Conservation (phyloP, 202 grass and related monocot species). For the Cymbopogon flexuosus region DNA sequence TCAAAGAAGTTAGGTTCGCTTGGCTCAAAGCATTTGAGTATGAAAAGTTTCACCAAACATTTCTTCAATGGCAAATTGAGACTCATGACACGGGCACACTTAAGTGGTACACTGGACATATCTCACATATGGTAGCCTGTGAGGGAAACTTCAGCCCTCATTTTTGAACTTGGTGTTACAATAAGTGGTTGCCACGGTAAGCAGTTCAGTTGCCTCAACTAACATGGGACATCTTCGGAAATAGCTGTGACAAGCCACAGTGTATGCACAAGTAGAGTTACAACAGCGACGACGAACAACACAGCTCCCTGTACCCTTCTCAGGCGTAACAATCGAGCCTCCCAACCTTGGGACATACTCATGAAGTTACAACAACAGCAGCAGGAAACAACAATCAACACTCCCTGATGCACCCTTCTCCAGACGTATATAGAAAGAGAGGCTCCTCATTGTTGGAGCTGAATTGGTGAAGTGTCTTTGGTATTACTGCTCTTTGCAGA, state of each 20-base stretch:
- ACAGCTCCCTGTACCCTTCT: background rate
- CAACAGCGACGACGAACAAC: background rate
- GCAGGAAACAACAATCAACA: constrained; percentile 9
- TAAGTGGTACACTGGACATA: background rate
- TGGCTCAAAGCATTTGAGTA: background rate
- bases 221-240: background rate
- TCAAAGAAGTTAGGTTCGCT: background rate
- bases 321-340: background rate
- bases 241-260: constrained; percentile 6
- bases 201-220: background rate
- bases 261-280: constrained; percentile 16
- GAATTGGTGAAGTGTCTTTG: constrained; percentile 5
- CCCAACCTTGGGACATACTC: constrained; percentile 23
- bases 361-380: constrained; percentile 27
- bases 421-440: background rate
- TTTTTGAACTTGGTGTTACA: background rate
- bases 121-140: background rate
- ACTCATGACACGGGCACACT: background rate
- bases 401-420: background rate
- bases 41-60: constrained; percentile 3
- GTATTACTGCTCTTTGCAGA: background rate
- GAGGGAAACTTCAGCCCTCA: constrained; percentile 4
- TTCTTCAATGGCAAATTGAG: background rate
- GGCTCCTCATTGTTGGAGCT: constrained; percentile 7
- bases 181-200: background rate